These are phyloP conservation scores for Croton laevigatus DNA, from an alignment of 441 rosid species.

Conservation along the genomic window DNA sequence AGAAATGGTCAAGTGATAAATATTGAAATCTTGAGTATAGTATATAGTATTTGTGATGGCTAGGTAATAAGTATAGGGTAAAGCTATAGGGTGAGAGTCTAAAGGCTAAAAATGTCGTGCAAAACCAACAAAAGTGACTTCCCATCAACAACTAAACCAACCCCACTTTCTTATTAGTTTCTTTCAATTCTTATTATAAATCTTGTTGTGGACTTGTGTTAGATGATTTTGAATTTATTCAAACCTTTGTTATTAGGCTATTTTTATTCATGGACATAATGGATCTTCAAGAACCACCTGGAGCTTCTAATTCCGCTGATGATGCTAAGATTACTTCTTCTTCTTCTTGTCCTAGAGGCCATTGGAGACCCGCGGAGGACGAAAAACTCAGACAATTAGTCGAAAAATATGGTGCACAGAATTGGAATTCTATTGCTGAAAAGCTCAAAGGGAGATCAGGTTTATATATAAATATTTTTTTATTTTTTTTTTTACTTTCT, in stretches of 20 bases:
- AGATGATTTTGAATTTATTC: too few relatives aligned
- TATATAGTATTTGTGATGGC: not conserved
- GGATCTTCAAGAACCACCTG: conserved; percentile 11
- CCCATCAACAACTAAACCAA: conserved; percentile 62
- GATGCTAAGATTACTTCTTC: conserved; percentile 31
- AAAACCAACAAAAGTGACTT: conserved; percentile 74
- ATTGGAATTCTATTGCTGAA: conserved; percentile 93
- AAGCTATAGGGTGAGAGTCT: not conserved
- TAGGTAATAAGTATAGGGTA: not conserved
- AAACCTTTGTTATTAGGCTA: too few relatives aligned
- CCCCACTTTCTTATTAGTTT: conserved; percentile 43
- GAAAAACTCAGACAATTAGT: conserved; percentile 81
- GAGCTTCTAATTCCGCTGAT: conserved; percentile 33
- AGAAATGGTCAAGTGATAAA: conserved; percentile 22
- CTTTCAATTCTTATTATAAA: conserved; percentile 34
- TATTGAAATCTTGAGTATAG: too few relatives aligned
- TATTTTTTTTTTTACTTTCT: not conserved
- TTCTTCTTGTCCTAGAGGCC: conserved; percentile 64
- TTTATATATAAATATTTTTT: conserved; percentile 7
- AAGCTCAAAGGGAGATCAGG: conserved; percentile 93
- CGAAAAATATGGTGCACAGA: conserved; percentile 78
- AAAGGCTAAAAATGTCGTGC: conserved; percentile 47
- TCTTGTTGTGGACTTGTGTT: conserved; percentile 31
- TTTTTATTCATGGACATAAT: conserved; percentile 37
- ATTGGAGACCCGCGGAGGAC: conserved; percentile 96